Percentiles rank a stretch among this genome's conserved stretches.
Evolutionary conservation across 768 basidiomycete genomes (phyloP).

Genomic region (Tephrocybe sp.): DNA sequence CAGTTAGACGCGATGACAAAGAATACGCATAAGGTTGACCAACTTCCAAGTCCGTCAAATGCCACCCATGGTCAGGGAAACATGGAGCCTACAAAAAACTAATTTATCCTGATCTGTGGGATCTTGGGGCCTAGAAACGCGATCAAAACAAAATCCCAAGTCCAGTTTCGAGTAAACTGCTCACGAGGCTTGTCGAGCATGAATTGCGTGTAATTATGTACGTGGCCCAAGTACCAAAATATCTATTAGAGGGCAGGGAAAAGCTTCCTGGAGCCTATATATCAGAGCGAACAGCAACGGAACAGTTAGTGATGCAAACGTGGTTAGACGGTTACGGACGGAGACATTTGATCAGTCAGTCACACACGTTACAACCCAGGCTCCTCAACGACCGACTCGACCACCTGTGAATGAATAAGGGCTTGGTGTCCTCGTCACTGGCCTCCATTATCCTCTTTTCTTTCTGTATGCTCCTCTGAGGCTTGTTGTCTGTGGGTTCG

Average conservation of each 20-base stretch:
- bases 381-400: constrained; percentile 2
- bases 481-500: constrained; percentile 1
- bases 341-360: constrained; percentile 15
- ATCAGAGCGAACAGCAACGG: background rate
- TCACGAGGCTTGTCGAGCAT: background rate
- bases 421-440: background rate
- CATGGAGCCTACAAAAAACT: background rate
- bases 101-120: background rate
- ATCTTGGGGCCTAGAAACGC: background rate
- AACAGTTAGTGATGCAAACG: constrained; percentile 4
- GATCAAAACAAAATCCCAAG: background rate
- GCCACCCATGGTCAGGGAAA: background rate
- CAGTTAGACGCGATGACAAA: too few species aligned
- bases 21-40: too few species aligned
- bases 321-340: constrained; percentile 13
- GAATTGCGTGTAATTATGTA: background rate
- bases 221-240: too few species aligned
- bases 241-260: too few species aligned
- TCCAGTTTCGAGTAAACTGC: background rate
- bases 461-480: constrained; percentile 17
- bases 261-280: too few species aligned
- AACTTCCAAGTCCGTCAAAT: background rate
- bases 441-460: background rate
- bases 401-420: background rate
- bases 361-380: constrained; percentile 4